A percentile compares a stretch with the other conserved stretches of the same genome.
These are phyloP conservation scores for Rubus parviflorus DNA, from an alignment of 306 rosid species.

Conservation along the genomic window DNA sequence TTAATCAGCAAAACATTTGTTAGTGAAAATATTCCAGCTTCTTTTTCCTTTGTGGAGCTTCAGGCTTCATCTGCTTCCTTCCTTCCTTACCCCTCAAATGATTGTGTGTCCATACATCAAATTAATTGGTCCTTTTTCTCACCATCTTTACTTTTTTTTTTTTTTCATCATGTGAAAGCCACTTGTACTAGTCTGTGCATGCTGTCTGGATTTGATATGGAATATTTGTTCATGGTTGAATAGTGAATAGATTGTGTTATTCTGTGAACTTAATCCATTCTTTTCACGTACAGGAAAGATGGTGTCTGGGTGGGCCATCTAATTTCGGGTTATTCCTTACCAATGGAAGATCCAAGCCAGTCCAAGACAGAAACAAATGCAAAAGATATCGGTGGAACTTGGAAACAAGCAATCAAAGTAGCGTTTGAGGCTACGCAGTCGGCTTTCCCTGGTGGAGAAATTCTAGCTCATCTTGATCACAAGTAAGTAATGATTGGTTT, in stretches of 20 bases:
- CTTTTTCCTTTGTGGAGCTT: background rate
- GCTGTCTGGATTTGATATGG: background rate
- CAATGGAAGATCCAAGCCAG: constrained; percentile 90
- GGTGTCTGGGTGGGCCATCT: constrained; percentile 97
- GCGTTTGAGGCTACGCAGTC: constrained; percentile 66
- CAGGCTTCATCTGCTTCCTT: background rate
- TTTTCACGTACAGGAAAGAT: constrained; percentile 61
- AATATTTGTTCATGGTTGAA: background rate
- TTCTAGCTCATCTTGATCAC: constrained; percentile 93
- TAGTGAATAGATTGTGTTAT: background rate
- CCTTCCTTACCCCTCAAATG: background rate
- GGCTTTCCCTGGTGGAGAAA: constrained; percentile 92
- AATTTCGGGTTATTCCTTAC: constrained; percentile 88
- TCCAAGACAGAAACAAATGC: constrained; percentile 47
- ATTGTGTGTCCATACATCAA: background rate
- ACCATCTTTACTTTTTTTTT: background rate
- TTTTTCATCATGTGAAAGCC: background rate
- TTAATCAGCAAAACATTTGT: background rate
- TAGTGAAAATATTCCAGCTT: background rate
- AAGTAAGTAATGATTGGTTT: constrained; percentile 49
- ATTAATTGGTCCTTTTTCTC: background rate
- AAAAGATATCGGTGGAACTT: constrained; percentile 74
- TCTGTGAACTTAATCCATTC: background rate
- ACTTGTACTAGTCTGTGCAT: background rate
- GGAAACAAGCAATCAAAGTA: constrained; percentile 77